Evolutionary conservation across 768 basidiomycete species (phyloP).

Genomic region (Termitomyces sp.): DNA sequence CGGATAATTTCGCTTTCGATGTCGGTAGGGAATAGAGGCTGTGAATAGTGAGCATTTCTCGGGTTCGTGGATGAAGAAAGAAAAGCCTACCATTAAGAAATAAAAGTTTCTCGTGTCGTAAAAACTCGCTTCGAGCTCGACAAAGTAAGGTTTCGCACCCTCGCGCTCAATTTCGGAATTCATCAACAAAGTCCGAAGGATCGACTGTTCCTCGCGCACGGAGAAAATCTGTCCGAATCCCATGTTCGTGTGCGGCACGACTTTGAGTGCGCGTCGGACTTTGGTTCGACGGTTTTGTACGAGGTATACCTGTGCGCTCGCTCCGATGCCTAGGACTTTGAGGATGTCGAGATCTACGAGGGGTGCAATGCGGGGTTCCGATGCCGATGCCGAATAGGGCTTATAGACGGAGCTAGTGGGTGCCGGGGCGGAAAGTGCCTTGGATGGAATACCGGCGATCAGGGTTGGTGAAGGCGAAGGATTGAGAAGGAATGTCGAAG

Average conservation of each 20-base stretch:
- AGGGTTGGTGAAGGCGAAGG: not conserved
- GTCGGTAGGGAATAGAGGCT: not conserved
- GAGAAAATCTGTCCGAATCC: not conserved
- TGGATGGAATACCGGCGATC: not conserved
- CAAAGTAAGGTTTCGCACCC: not conserved
- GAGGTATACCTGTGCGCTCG: not conserved
- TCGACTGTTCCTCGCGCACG: not conserved
- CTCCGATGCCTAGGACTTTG: not conserved
- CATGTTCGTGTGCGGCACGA: not conserved
- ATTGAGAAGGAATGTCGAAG: not conserved
- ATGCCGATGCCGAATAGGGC: too few species aligned
- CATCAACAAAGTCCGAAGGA: not conserved
- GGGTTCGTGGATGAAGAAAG: not conserved
- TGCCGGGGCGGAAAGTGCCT: not conserved
- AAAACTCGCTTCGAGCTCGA: not conserved
- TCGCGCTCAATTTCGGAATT: not conserved
- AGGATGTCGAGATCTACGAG: not conserved
- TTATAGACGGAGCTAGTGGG: not conserved
- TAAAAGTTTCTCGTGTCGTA: conserved; percentile 1
- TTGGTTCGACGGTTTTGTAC: not conserved
- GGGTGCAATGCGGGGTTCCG: not conserved
- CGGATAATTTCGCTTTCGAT: not conserved
- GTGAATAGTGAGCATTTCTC: not conserved
- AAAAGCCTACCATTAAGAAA: not conserved
- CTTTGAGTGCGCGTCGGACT: not conserved